Evolutionary conservation across 2,329 filamentous ascomycete species (phyloP).

Genomic region (Rutstroemia sydowiana): DNA sequence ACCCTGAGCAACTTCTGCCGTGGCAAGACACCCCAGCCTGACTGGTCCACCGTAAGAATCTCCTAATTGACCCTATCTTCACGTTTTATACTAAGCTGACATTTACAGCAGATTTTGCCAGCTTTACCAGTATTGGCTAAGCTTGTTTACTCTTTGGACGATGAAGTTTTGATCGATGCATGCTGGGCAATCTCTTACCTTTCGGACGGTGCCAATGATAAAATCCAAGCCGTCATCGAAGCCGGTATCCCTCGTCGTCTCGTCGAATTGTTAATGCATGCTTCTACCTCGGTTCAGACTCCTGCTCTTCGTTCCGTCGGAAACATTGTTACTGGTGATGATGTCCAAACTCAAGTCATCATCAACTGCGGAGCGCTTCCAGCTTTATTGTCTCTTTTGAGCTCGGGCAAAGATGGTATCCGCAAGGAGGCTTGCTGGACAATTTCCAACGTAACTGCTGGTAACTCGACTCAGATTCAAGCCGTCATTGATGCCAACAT

Average conservation of each 20-base stretch:
- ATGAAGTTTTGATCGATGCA: conserved; percentile 96
- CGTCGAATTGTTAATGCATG: conserved; percentile 96
- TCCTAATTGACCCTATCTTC: neutral
- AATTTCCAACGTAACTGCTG: conserved; percentile 97
- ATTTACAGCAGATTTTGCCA: conserved; percentile 66
- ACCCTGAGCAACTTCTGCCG: conserved; percentile 99
- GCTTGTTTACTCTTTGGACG: conserved; percentile 95
- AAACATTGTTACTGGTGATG: conserved; percentile 97
- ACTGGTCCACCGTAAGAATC: conserved; percentile 80
- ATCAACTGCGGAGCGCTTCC: conserved; percentile 96
- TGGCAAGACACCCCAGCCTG: conserved; percentile 97
- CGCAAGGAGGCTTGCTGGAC: conserved; percentile 99
- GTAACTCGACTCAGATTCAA: conserved; percentile 97
- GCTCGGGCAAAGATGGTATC: conserved; percentile 97
- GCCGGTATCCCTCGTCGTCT: conserved; percentile 93
- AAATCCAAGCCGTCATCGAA: conserved; percentile 98
- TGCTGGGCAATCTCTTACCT: conserved; percentile 99
- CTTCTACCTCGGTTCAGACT: conserved; percentile 95
- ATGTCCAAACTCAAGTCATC: conserved; percentile 97
- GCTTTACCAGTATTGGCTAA: conserved; percentile 93
- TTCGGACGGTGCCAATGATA: conserved; percentile 96
- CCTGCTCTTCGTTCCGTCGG: conserved; percentile 94
- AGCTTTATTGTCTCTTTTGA: conserved; percentile 85
- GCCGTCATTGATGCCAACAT: conserved; percentile 94
- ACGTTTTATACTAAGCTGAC: conserved; percentile 24